Base-by-base conservation (phyloP, 768 basidiomycete genomes). In the Leccinum barrowsii region DNA sequence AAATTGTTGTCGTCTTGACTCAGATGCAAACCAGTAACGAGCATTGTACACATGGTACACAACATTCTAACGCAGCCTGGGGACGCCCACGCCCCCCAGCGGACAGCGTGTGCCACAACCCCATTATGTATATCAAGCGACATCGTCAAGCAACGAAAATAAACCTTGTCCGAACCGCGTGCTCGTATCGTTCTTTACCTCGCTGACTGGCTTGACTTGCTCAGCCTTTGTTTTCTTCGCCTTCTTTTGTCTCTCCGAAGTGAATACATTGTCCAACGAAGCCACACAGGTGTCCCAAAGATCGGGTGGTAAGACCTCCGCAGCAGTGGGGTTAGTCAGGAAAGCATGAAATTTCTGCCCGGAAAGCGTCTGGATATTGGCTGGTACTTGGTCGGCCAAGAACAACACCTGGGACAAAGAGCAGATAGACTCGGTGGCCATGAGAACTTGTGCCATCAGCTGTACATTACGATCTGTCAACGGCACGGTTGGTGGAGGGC, bases 381-480 rank as follows among this genome's bases (percentile, higher is more conserved):
- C 75, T 7, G 82, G 80, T 11, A 84, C 70, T 1, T 71, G 70
- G 28, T 81, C 71, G 4, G 77, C 68, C 49, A 93, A 73, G 8
- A 90, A 75, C 40, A 92, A 72, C 13, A 82, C 78, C 63, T 91
- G 83, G 0, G 82, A 76, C 17, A 93, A 75, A 48, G 83, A 78
- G 26, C 82, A 80, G 47, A 90, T 76, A 34, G 78, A 77, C 58
- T 89, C 86, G 6, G 85, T 64, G 5, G 87, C 80, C 67, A 79
- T 77, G 4, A 84, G 70, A 12, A 82, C 66, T 63, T 93, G 90
- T 0, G 89, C 87, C 52, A 77, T 75, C 15, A 92, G 77, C 63
- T 91, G 90, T 46, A 90, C 73, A 64, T 84, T 82, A 5, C 89
- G 78, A 66, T 88, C 84, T 19, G 72, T 68, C 22, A 86, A 73